Evolutionary conservation across 345 rosid genomes (phyloP).

Genomic region (Garcia nutans): DNA sequence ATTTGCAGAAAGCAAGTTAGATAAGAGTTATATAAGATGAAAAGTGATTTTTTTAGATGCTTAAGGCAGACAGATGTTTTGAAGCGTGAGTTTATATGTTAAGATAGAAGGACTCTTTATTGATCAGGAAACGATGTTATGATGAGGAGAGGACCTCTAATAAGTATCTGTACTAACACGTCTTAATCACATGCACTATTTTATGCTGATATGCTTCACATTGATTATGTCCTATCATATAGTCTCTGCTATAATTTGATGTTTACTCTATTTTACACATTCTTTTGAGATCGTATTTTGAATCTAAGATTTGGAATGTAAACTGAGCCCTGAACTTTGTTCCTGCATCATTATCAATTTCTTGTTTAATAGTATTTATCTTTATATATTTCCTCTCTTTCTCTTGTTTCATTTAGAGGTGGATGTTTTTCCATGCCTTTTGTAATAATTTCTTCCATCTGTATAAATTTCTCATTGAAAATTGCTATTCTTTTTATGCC

Average conservation of each 20-base stretch:
- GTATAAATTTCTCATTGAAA: slow-evolving; percentile 7
- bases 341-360: not conserved
- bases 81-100: not conserved
- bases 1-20: not conserved
- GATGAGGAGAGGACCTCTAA: too few species aligned
- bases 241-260: not conserved
- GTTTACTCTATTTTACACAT: not conserved
- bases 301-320: not conserved
- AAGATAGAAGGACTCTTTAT: not conserved
- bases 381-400: not conserved
- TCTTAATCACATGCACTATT: not conserved
- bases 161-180: not conserved
- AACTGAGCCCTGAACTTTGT: not conserved
- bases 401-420: not conserved
- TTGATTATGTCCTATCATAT: not conserved
- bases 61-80: not conserved
- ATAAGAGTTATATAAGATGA: not conserved
- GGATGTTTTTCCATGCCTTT: not conserved
- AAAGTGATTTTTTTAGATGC: not conserved
- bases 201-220: not conserved
- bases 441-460: not conserved
- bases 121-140: not conserved
- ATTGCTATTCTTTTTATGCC: not conserved
- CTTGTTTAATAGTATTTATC: not conserved
- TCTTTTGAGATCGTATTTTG: not conserved